Evolutionary conservation across 2,329 filamentous ascomycete genomes (phyloP).

Genomic region (Aspergillus sp.): DNA sequence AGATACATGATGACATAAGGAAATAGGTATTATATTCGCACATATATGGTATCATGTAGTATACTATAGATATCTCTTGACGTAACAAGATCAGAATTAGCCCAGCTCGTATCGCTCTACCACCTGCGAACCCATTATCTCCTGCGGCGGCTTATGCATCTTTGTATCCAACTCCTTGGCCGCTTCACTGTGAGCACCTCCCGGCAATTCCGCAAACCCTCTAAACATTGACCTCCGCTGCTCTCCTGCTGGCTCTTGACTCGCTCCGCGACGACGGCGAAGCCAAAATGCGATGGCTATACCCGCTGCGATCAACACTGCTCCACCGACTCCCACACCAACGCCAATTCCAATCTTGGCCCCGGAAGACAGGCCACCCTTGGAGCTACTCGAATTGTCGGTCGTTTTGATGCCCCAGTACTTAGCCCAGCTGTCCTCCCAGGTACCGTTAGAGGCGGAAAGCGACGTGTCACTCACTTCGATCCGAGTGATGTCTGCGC

Average conservation of each 20-base stretch:
- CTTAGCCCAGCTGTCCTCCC: not conserved
- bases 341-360: not conserved
- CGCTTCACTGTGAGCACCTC: not conserved
- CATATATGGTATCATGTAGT: not conserved
- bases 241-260: not conserved
- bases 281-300: not conserved
- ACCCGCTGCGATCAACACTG: not conserved
- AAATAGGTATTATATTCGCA: too few species aligned
- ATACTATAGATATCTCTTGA: not conserved
- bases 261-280: not conserved
- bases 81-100: not conserved
- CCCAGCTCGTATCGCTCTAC: not conserved
- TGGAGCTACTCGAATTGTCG: not conserved
- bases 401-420: not conserved
- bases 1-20: too few species aligned
- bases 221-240: not conserved
- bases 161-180: not conserved
- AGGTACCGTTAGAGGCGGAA: not conserved
- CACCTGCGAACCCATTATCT: not conserved
- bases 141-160: not conserved
- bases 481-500: not conserved
- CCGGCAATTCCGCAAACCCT: not conserved
- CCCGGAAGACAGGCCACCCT: not conserved
- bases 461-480: not conserved
- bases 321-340: not conserved